Conservation (phyloP, 345 rosid species). For the Streptanthus diversifolius region DNA sequence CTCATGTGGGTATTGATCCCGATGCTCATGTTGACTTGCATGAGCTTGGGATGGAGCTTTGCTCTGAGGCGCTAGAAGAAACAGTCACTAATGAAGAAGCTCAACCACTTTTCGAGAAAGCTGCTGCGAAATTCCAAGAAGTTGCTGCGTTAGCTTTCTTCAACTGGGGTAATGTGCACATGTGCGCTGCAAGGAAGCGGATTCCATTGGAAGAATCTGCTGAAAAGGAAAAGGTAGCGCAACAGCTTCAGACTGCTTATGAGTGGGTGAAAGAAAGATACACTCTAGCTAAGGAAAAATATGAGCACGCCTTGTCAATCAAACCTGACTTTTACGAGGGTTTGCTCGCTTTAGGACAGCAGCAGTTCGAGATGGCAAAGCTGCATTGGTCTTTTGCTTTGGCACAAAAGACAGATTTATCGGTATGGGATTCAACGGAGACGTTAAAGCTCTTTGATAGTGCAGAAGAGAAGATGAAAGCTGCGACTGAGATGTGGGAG, state of each 20-base stretch:
- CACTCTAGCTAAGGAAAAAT: no score
- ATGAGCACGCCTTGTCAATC: no score
- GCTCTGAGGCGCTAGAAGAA: slow-evolving; percentile 96
- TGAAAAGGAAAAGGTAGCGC: slow-evolving; percentile 56
- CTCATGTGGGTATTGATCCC: slow-evolving; percentile 87
- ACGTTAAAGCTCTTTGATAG: slow-evolving; percentile 70
- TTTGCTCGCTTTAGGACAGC: slow-evolving; percentile 14
- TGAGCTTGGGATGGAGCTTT: slow-evolving; percentile 98
- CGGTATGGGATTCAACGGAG: slow-evolving; percentile 70
- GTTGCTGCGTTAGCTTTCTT: slow-evolving; percentile 45
- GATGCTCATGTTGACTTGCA: slow-evolving; percentile 95
- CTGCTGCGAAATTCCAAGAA: no score
- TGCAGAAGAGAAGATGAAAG: slow-evolving; percentile 90
- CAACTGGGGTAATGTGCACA: slow-evolving; percentile 75
- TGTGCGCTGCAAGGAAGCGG: no score
- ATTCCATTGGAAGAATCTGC: slow-evolving; percentile 56
- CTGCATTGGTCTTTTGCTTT: slow-evolving; percentile 87
- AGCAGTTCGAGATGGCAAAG: slow-evolving; percentile 97
- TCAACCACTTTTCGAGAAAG: slow-evolving; percentile 73
- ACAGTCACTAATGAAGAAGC: slow-evolving; percentile 91
- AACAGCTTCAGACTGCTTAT: slow-evolving; percentile 79
- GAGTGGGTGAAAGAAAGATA: slow-evolving; percentile 64
- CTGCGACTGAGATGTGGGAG: slow-evolving; percentile 96
- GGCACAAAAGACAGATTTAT: slow-evolving; percentile 77
- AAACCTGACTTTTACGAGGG: no score